Percentiles rank a stretch among this genome's conserved stretches.
Conservation (phyloP, 192 early-diverging fungal genomes). For the Podila epicladia region DNA sequence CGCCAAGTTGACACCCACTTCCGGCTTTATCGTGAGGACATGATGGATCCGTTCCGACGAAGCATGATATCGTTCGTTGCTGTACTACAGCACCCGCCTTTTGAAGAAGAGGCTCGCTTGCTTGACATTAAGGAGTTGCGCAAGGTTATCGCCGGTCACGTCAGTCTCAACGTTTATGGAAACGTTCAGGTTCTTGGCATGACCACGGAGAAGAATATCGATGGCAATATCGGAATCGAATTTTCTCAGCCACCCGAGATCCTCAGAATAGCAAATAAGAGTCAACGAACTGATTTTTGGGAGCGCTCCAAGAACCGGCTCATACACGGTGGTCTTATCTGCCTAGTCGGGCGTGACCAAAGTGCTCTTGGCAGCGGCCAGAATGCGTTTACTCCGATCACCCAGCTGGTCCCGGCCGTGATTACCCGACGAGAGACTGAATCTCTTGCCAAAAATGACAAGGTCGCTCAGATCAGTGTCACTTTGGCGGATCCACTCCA, state of each 20-base stretch:
- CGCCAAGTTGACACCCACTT: too few relatives aligned
- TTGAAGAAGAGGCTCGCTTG: slow-evolving; percentile 12
- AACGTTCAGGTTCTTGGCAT: slow-evolving; percentile 48
- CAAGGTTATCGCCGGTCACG: slow-evolving; percentile 26
- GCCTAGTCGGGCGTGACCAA: slow-evolving; percentile 36
- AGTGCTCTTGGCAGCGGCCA: too few relatives aligned
- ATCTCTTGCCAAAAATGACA: too few relatives aligned
- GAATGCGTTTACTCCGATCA: not conserved
- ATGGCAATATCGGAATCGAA: slow-evolving; percentile 24
- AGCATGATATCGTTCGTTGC: slow-evolving; percentile 56
- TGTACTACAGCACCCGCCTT: slow-evolving; percentile 7
- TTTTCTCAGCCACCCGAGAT: slow-evolving; percentile 37
- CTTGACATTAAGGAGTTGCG: slow-evolving; percentile 20
- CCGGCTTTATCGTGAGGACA: too few relatives aligned
- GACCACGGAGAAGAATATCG: slow-evolving; percentile 18
- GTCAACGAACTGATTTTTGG: slow-evolving; percentile 55
- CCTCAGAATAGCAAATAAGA: not conserved
- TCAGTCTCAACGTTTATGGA: slow-evolving; percentile 52
- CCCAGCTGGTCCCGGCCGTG: slow-evolving; percentile 53
- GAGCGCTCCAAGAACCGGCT: slow-evolving; percentile 50
- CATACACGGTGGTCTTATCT: slow-evolving; percentile 58
- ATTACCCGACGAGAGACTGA: too few relatives aligned
- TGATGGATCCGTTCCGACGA: too few relatives aligned
- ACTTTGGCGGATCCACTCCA: slow-evolving; percentile 33
- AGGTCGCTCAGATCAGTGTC: slow-evolving; percentile 29